phyloP scores from a whole-genome alignment of 768 basidiomycete genomes.

The Multifurca ochricompacta region DNA sequence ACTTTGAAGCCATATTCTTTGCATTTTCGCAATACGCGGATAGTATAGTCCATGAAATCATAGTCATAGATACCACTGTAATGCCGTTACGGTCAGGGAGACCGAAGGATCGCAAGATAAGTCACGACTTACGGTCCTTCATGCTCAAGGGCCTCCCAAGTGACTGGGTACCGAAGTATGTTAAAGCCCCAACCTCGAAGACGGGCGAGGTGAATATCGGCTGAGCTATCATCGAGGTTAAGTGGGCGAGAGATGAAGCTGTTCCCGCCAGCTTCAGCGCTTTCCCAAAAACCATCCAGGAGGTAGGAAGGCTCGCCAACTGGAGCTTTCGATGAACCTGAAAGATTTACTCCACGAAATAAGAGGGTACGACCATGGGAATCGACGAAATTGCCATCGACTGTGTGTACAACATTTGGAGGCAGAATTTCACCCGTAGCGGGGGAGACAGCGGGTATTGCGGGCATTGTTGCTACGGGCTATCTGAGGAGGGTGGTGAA shows the following conservation, averaged over 20 bases:
- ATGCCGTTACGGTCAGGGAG: not conserved
- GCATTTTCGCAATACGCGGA: conserved; percentile 81
- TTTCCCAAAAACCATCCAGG: conserved; percentile 75
- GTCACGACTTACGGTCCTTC: conserved; percentile 77
- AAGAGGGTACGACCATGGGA: conserved; percentile 66
- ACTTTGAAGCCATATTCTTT: conserved; percentile 88
- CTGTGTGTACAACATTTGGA: conserved; percentile 55
- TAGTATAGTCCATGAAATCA: conserved; percentile 87
- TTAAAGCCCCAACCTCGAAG: conserved; percentile 93
- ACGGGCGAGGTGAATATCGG: conserved; percentile 80
- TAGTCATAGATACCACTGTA: conserved; percentile 80
- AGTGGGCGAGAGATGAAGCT: conserved; percentile 75
- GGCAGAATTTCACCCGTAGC: conserved; percentile 44
- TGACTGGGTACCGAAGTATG: conserved; percentile 71
- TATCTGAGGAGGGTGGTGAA: conserved; percentile 1
- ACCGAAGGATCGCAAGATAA: not conserved
- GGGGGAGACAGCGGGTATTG: conserved; percentile 49
- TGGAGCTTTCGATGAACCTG: conserved; percentile 84
- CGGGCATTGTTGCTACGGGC: conserved; percentile 40
- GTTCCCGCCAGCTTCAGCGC: conserved; percentile 58
- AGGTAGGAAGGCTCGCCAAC: conserved; percentile 57
- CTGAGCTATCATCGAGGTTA: conserved; percentile 75
- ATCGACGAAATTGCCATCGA: conserved; percentile 65
- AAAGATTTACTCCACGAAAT: conserved; percentile 91
- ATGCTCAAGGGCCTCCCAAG: conserved; percentile 94